A percentile compares a stretch with the other conserved stretches of the same genome.
These are phyloP conservation scores for Inga leiocalycina DNA, from an alignment of 306 rosid genomes.

Conservation along the genomic window DNA sequence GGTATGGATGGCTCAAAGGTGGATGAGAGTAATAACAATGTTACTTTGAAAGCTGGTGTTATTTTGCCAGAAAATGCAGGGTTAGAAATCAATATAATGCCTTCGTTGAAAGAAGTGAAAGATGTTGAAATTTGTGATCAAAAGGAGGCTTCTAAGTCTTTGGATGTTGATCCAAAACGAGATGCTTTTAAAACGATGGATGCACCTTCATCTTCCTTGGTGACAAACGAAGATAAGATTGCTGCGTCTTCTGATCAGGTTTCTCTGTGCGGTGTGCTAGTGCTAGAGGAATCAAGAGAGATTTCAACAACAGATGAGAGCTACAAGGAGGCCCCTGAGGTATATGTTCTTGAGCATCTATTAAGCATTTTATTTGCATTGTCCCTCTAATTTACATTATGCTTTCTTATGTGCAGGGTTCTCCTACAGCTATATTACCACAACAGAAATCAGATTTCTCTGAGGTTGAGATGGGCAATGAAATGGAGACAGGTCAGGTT, in stretches of 20 bases:
- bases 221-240: conserved; percentile 22
- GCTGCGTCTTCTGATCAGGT: conserved; percentile 27
- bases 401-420: conserved; percentile 34
- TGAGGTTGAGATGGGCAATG: conserved; percentile 31
- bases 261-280: conserved; percentile 11
- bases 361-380: neutral
- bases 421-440: conserved; percentile 16
- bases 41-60: conserved; percentile 29
- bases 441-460: conserved; percentile 29
- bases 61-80: conserved; percentile 27
- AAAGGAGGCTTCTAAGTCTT: conserved; percentile 28
- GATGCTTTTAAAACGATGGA: conserved; percentile 20
- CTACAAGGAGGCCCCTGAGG: conserved; percentile 29
- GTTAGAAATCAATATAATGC: conserved; percentile 3
- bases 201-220: conserved; percentile 27
- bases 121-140: conserved; percentile 31
- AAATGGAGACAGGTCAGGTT: conserved; percentile 31
- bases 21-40: conserved; percentile 17
- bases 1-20: conserved; percentile 21
- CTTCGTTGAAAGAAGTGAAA: conserved; percentile 24
- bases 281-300: conserved; percentile 25
- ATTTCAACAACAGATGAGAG: conserved; percentile 18
- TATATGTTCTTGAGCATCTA: conserved; percentile 30
- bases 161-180: conserved; percentile 27
- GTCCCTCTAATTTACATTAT: conserved; percentile 11